Evolutionary conservation across 768 basidiomycete species (phyloP).

Genomic region (Chiua virens): DNA sequence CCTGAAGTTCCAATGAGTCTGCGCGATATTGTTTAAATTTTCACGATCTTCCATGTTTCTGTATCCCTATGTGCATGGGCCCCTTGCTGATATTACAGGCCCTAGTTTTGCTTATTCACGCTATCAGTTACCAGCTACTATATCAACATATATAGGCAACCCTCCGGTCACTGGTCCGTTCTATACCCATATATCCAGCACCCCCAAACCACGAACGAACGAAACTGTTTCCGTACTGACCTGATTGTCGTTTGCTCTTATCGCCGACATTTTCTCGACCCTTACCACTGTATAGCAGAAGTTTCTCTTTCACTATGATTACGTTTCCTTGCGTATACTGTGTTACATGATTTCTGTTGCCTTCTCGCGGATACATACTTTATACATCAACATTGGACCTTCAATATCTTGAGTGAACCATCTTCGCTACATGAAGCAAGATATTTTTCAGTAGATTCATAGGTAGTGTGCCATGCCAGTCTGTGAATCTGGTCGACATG

Average conservation of each 20-base stretch:
- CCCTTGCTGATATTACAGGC: constrained; percentile 34
- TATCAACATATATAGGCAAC: constrained; percentile 48
- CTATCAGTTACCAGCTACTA: constrained; percentile 47
- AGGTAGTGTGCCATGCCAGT: constrained; percentile 72
- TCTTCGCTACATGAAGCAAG: constrained; percentile 93
- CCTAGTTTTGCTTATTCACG: constrained; percentile 36
- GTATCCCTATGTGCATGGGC: constrained; percentile 77
- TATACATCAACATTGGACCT: constrained; percentile 54
- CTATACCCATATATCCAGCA: constrained; percentile 72
- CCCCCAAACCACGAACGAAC: constrained; percentile 34
- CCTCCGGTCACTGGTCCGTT: constrained; percentile 37
- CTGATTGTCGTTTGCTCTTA: constrained; percentile 29
- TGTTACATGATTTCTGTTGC: constrained; percentile 26
- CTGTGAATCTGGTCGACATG: constrained; percentile 81
- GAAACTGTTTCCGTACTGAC: constrained; percentile 67
- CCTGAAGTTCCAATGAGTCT: constrained; percentile 91
- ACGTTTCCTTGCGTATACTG: constrained; percentile 23
- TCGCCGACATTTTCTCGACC: constrained; percentile 29
- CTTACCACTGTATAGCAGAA: constrained; percentile 71
- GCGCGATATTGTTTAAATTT: constrained; percentile 80
- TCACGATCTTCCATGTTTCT: constrained; percentile 51
- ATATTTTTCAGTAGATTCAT: constrained; percentile 35
- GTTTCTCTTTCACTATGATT: constrained; percentile 21
- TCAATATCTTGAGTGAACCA: constrained; percentile 80
- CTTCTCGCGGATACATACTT: constrained; percentile 36